Percentiles rank a stretch among this genome's conserved stretches.
phyloP scores from a whole-genome alignment of 306 rosid species.

The Carpinus viminea region DNA sequence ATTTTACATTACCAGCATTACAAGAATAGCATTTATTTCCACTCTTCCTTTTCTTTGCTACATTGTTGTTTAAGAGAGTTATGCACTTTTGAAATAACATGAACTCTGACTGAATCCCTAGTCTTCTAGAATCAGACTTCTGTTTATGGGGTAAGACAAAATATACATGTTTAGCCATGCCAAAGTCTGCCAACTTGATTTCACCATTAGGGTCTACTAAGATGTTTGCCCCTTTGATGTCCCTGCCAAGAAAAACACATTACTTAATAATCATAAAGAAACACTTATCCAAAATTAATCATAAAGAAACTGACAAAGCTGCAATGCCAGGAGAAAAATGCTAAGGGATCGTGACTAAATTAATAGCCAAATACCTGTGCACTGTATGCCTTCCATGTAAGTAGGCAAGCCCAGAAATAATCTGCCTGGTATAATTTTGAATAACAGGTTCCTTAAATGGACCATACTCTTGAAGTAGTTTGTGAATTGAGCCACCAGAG shows the following conservation, averaged over 20 bases:
- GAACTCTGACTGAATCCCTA: not conserved
- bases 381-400: constrained; percentile 91
- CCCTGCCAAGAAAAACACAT: constrained; percentile 59
- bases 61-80: not conserved
- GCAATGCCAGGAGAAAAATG: not conserved
- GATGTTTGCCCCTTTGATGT: constrained; percentile 98
- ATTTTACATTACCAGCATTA: not conserved
- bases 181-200: constrained; percentile 96
- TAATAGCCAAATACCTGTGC: constrained; percentile 64
- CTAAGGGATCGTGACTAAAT: constrained; percentile 14
- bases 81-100: not conserved
- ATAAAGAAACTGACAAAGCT: constrained; percentile 9
- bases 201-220: constrained; percentile 94
- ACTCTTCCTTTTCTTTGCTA: not conserved
- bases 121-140: constrained; percentile 30
- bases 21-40: not conserved
- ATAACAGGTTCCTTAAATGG: constrained; percentile 86
- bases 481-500: constrained; percentile 96
- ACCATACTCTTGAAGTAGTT: constrained; percentile 92
- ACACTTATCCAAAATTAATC: not conserved
- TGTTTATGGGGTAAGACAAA: constrained; percentile 31
- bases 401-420: constrained; percentile 93
- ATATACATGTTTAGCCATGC: constrained; percentile 96
- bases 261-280: constrained; percentile 10
- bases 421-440: constrained; percentile 89